Conservation (phyloP, 2,329 filamentous ascomycete species). For the Aspergillus versicolor region DNA sequence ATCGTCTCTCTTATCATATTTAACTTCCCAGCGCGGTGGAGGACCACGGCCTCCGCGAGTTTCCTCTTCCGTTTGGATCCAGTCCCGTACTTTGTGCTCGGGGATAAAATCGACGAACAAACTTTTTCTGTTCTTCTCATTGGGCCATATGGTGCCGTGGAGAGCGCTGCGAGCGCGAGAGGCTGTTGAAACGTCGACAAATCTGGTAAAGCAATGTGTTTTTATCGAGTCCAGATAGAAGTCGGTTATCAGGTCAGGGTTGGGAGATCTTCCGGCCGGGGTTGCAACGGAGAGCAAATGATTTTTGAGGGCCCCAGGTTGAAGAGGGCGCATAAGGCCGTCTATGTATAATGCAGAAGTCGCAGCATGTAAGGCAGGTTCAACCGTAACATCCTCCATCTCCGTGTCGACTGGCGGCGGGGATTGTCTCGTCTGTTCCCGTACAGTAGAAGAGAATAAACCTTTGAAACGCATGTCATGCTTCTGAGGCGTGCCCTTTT, state of each 20-base stretch:
- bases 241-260: slow-evolving; percentile 58
- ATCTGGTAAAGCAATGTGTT: slow-evolving; percentile 81
- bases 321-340: slow-evolving; percentile 84
- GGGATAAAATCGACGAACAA: slow-evolving; percentile 91
- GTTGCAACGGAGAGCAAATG: slow-evolving; percentile 71
- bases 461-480: slow-evolving; percentile 51
- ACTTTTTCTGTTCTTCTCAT: slow-evolving; percentile 78
- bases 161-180: slow-evolving; percentile 72
- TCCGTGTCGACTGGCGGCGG: slow-evolving; percentile 27
- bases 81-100: slow-evolving; percentile 66
- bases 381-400: slow-evolving; percentile 41
- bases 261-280: slow-evolving; percentile 51
- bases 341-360: slow-evolving; percentile 83
- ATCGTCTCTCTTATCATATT: slow-evolving; percentile 61
- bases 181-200: slow-evolving; percentile 68
- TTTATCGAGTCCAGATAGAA: slow-evolving; percentile 83
- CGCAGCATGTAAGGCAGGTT: slow-evolving; percentile 66
- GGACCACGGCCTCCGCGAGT: slow-evolving; percentile 42
- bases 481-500: slow-evolving; percentile 27
- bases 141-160: slow-evolving; percentile 80
- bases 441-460: slow-evolving; percentile 40
- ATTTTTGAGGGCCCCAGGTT: slow-evolving; percentile 63
- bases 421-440: slow-evolving; percentile 24
- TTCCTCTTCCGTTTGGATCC: slow-evolving; percentile 69
- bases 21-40: slow-evolving; percentile 67